These are phyloP conservation scores for Verticillium tricorpus DNA, from an alignment of 2,329 filamentous ascomycete species.

Conservation along the genomic window DNA sequence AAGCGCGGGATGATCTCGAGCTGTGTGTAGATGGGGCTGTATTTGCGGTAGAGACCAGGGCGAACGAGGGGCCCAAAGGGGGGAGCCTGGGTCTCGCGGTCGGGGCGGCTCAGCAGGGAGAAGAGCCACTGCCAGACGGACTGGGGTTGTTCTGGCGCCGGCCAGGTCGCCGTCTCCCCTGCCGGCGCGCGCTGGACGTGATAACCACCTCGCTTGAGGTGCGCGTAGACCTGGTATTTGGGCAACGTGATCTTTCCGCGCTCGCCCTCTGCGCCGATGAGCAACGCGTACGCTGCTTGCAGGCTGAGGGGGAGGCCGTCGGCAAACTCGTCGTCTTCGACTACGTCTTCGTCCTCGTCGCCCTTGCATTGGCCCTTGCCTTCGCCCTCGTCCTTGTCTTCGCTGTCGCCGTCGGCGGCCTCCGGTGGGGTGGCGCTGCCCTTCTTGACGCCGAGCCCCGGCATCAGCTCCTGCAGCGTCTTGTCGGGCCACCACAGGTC, in stretches of 20 bases:
- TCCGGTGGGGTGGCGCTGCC: slow-evolving; percentile 21
- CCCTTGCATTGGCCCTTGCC: slow-evolving; percentile 17
- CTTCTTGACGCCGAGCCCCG: slow-evolving; percentile 16
- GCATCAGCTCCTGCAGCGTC: slow-evolving; percentile 44
- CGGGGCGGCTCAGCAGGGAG: slow-evolving; percentile 34
- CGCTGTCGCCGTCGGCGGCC: slow-evolving; percentile 12
- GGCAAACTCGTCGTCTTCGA: slow-evolving; percentile 45
- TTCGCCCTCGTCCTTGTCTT: slow-evolving; percentile 11
- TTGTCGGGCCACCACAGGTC: slow-evolving; percentile 78
- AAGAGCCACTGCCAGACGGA: slow-evolving; percentile 50
- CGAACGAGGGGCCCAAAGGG: slow-evolving; percentile 54
- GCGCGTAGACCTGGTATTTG: slow-evolving; percentile 82
- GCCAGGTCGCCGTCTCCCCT: slow-evolving; percentile 15
- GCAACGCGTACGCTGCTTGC: slow-evolving; percentile 82
- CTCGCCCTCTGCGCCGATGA: slow-evolving; percentile 67
- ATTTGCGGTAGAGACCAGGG: slow-evolving; percentile 62
- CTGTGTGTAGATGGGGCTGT: slow-evolving; percentile 68
- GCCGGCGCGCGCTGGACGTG: slow-evolving; percentile 66
- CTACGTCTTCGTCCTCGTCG: slow-evolving; percentile 15
- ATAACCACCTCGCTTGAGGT: slow-evolving; percentile 80
- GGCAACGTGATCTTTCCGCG: slow-evolving; percentile 63
- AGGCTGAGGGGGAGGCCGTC: slow-evolving; percentile 79
- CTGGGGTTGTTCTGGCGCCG: slow-evolving; percentile 10
- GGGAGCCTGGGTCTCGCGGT: slow-evolving; percentile 18
- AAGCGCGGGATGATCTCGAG: slow-evolving; percentile 71